Percentiles rank a stretch among this genome's conserved stretches.
phyloP scores from a whole-genome alignment of 805 yeast species.

The Novakomyces olei region DNA sequence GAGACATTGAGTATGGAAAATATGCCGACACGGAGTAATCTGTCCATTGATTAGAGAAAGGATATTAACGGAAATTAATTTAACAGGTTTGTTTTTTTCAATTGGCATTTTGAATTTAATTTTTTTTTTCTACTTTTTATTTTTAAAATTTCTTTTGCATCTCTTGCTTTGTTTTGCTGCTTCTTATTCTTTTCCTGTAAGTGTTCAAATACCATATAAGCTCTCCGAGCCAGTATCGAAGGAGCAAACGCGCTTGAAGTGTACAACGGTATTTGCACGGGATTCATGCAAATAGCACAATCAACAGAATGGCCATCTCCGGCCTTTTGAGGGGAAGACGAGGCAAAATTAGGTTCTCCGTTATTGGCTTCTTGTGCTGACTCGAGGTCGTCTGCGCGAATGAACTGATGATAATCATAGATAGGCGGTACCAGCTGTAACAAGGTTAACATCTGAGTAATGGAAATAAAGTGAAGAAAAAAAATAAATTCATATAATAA shows the following conservation, averaged over 20 bases:
- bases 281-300: constrained; percentile 80
- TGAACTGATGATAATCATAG: constrained; percentile 58
- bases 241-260: constrained; percentile 13
- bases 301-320: constrained; percentile 18
- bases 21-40: constrained; percentile 66
- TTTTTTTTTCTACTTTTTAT: no score
- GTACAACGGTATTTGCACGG: constrained; percentile 28
- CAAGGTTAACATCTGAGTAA: constrained; percentile 10
- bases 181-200: no score
- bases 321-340: constrained; percentile 5
- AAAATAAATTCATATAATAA: no score
- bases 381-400: constrained; percentile 34
- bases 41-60: neutral
- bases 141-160: no score
- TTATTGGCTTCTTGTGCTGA: constrained; percentile 17
- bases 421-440: constrained; percentile 44
- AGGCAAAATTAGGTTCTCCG: constrained; percentile 13
- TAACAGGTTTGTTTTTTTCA: constrained; percentile 32
- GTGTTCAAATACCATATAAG: constrained; percentile 18
- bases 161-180: constrained; percentile 1
- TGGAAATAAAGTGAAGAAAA: no score
- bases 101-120: no score
- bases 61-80: constrained; percentile 21
- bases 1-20: constrained; percentile 73
- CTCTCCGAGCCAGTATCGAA: constrained; percentile 15